phyloP scores from a whole-genome alignment of 768 basidiomycete genomes.

The Tulasnella sp. region DNA sequence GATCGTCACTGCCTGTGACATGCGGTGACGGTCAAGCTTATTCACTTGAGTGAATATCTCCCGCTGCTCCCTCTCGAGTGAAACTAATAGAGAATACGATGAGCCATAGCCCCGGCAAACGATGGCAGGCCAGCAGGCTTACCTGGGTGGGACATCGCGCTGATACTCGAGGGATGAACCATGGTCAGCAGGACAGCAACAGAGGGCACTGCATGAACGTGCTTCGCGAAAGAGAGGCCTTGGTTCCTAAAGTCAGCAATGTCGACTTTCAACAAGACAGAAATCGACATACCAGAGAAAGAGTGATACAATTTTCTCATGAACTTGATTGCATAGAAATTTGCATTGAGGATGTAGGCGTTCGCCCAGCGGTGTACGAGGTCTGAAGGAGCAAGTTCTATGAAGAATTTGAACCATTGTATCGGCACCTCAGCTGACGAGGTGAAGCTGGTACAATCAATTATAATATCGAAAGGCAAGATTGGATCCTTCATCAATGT shows the following conservation, averaged over 20 bases:
- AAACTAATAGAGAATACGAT: slow-evolving; percentile 29
- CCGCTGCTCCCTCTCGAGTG: slow-evolving; percentile 46
- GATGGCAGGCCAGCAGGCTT: slow-evolving; percentile 19
- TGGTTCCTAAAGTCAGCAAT: background rate
- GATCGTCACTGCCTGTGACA: slow-evolving; percentile 59
- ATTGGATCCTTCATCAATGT: background rate
- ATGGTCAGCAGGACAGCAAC: slow-evolving; percentile 45
- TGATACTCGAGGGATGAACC: slow-evolving; percentile 37
- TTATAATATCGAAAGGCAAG: slow-evolving; percentile 48
- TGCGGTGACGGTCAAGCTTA: slow-evolving; percentile 50
- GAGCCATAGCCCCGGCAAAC: background rate
- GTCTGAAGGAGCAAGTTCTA: slow-evolving; percentile 60
- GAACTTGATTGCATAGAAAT: slow-evolving; percentile 55
- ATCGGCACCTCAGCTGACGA: slow-evolving; percentile 65
- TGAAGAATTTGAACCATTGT: slow-evolving; percentile 67
- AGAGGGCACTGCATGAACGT: slow-evolving; percentile 50
- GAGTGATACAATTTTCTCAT: slow-evolving; percentile 66
- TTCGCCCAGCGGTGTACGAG: slow-evolving; percentile 47
- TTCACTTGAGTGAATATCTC: slow-evolving; percentile 48
- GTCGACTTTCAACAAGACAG: background rate
- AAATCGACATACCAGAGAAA: slow-evolving; percentile 32
- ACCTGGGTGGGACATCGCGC: slow-evolving; percentile 45
- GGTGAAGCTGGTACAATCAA: slow-evolving; percentile 72
- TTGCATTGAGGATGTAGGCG: slow-evolving; percentile 62
- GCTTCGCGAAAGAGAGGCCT: slow-evolving; percentile 31